These are phyloP conservation scores for Penicillium brasilianum DNA, from an alignment of 2,329 filamentous ascomycete genomes.

Conservation along the genomic window DNA sequence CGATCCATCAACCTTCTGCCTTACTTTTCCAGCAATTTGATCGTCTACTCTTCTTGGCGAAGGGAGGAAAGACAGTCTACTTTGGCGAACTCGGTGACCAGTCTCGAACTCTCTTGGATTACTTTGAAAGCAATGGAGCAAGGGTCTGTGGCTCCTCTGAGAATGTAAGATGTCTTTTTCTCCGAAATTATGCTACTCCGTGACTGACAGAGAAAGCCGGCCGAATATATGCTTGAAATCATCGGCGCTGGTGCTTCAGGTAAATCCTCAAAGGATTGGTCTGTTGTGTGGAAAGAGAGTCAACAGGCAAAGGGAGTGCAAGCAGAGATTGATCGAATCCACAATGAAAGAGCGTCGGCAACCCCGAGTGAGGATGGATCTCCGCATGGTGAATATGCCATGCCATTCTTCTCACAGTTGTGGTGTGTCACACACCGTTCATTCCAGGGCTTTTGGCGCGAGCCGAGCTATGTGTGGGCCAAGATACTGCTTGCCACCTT, in stretches of 20 bases:
- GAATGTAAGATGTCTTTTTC: slow-evolving; percentile 50
- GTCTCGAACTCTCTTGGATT: slow-evolving; percentile 60
- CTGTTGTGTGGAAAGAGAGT: slow-evolving; percentile 64
- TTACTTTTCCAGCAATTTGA: slow-evolving; percentile 87
- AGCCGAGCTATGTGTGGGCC: slow-evolving; percentile 82
- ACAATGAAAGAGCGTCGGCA: slow-evolving; percentile 51
- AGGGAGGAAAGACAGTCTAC: slow-evolving; percentile 69
- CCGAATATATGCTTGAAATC: slow-evolving; percentile 71
- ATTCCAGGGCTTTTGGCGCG: slow-evolving; percentile 89
- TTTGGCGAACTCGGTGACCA: slow-evolving; percentile 68
- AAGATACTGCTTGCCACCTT: slow-evolving; percentile 72
- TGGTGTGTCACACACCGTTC: slow-evolving; percentile 71
- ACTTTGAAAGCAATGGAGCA: slow-evolving; percentile 68
- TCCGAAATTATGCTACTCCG: no score
- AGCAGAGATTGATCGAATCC: slow-evolving; percentile 63
- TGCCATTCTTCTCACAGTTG: slow-evolving; percentile 70
- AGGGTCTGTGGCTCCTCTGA: slow-evolving; percentile 63
- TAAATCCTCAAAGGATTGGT: slow-evolving; percentile 70
- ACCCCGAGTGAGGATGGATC: slow-evolving; percentile 50
- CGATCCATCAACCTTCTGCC: slow-evolving; percentile 92
- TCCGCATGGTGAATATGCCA: slow-evolving; percentile 74
- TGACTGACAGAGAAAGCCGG: slow-evolving; percentile 53
- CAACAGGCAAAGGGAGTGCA: slow-evolving; percentile 61
- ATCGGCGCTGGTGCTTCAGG: slow-evolving; percentile 67
- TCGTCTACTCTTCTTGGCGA: slow-evolving; percentile 64